Evolutionary conservation across 1,284 basidiomycete genomes (phyloP), one percentile per base, ranked within the genome.

Genomic region (Cronartium quercuum): DNA sequence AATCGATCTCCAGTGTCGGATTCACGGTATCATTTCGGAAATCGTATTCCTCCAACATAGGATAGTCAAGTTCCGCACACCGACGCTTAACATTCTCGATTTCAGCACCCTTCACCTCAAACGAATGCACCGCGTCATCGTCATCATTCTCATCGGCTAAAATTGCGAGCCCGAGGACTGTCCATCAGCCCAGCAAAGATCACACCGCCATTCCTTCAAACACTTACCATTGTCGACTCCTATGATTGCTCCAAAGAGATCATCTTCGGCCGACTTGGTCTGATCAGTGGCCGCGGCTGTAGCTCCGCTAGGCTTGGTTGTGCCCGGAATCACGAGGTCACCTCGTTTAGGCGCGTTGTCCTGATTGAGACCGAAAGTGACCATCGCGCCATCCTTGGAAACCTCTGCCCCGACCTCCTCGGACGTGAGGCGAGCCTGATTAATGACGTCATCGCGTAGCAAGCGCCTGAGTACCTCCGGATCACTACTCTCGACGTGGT

Each of bases 11-110:
- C 68, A 98, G 86, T 81, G 95, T 94, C 38, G 94, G 87, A 80
- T 98, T 98, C 77, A 92, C 84, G 0, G 91, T 92, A 82, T 98
- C 94, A 80, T 97, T 95, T 57, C 93, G 86, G 85, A 97, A 98
- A 82, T 98, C 94, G 81, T 98, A 98, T 82, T 98, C 94, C 82
- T 98, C 94, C 65, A 97, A 85, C 87, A 96, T 95, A 2, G 94
- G 94, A 78, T 94, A 92, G 80, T 96, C 92, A 57, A 97, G 86
- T 78, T 95, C 93, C 79, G 93, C 93, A 81, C 94, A 97, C 0
- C 80, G 77, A 37, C 79, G 77, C 75, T 81, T 81, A 75, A 81
- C 81, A 61, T 76, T 78, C 82, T 97, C 94, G 78, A 97, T 95
- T 80, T 91, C 91, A 58, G 88, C 86, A 77, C 93, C 92, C 76